Evolutionary conservation across 306 rosid species (phyloP).

Genomic region (Parietaria judaica): DNA sequence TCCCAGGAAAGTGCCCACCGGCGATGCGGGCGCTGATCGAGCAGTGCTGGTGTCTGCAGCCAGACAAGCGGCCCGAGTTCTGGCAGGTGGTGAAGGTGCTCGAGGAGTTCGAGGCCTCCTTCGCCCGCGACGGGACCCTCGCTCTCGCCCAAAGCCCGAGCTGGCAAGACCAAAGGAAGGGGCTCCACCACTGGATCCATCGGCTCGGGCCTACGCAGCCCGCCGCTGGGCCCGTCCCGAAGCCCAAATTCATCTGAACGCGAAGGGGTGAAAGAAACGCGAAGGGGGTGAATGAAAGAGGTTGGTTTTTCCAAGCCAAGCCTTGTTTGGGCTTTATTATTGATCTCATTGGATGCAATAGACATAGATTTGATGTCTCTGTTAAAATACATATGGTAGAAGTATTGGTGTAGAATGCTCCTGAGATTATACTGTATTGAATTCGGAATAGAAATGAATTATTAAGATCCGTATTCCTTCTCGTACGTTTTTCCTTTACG

Average conservation of each 20-base stretch:
- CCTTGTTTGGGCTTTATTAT: conserved; percentile 24
- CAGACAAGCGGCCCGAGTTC: conserved; percentile 82
- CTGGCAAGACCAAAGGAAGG: conserved; percentile 77
- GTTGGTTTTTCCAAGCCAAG: conserved; percentile 28
- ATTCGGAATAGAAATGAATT: neutral
- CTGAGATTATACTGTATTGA: too few relatives aligned
- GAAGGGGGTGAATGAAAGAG: conserved; percentile 20
- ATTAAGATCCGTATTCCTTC: neutral
- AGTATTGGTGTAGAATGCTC: neutral
- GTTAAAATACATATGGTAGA: too few relatives aligned
- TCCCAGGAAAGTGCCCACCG: conserved; percentile 57
- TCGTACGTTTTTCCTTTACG: neutral
- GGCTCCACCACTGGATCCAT: conserved; percentile 82
- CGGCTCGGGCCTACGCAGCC: conserved; percentile 69
- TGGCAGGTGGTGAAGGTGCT: conserved; percentile 85
- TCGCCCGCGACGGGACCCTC: conserved; percentile 60
- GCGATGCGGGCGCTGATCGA: conserved; percentile 73
- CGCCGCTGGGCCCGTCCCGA: conserved; percentile 41
- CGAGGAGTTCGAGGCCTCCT: conserved; percentile 68
- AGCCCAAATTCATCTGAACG: conserved; percentile 71
- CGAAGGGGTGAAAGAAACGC: conserved; percentile 33
- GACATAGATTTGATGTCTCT: conserved; percentile 20
- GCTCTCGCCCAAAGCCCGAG: conserved; percentile 28
- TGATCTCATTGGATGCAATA: conserved; percentile 25
- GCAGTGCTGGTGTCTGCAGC: conserved; percentile 79